These are phyloP conservation scores for Begonia peltatifolia DNA, from an alignment of 306 rosid genomes.

Conservation along the genomic window DNA sequence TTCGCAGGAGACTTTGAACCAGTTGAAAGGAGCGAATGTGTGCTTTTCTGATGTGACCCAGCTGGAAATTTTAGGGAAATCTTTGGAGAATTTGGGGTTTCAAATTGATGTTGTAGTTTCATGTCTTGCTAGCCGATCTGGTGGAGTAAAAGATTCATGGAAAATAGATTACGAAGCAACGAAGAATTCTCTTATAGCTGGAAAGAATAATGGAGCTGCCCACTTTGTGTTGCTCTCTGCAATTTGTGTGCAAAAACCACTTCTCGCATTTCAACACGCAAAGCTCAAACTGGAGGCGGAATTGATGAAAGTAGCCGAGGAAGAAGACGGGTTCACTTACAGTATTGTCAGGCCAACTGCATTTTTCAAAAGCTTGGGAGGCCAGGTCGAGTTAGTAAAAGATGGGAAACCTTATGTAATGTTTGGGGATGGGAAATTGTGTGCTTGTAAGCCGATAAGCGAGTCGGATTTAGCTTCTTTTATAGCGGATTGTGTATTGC, in stretches of 20 bases:
- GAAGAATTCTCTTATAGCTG: constrained; percentile 67
- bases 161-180: constrained; percentile 94
- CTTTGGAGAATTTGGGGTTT: constrained; percentile 29
- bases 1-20: constrained; percentile 39
- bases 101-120: constrained; percentile 81
- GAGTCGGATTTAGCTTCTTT: constrained; percentile 85
- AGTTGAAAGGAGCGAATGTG: constrained; percentile 63
- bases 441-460: constrained; percentile 92
- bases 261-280: constrained; percentile 84
- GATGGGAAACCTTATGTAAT: constrained; percentile 98
- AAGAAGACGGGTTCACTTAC: constrained; percentile 45
- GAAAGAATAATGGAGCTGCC: constrained; percentile 69
- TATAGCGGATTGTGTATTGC: constrained; percentile 65
- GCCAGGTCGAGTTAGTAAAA: constrained; percentile 95
- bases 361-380: constrained; percentile 91
- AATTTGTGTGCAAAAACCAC: constrained; percentile 94
- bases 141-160: constrained; percentile 95
- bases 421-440: constrained; percentile 95
- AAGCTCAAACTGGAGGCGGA: constrained; percentile 87
- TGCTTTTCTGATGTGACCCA: constrained; percentile 74
- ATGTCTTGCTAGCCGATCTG: constrained; percentile 84
- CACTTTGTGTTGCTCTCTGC: constrained; percentile 93
- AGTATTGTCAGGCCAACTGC: constrained; percentile 96
- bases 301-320: constrained; percentile 42
- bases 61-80: constrained; percentile 45